Evolutionary conservation across 1,139 yeast genomes (phyloP).

Genomic region (Blastobotrys aristatus): DNA sequence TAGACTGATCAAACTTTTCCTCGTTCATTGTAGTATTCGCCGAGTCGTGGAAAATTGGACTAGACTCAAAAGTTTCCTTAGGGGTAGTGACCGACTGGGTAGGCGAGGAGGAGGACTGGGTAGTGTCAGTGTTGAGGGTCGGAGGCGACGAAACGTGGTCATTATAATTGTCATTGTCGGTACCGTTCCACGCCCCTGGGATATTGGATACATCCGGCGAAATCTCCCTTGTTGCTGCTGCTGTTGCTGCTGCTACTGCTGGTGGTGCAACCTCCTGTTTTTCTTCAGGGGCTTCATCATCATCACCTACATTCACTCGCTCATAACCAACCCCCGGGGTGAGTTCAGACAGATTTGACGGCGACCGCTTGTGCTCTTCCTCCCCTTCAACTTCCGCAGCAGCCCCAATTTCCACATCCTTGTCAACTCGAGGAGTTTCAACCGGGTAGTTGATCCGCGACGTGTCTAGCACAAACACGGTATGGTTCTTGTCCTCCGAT

Average conservation of each 20-base stretch:
- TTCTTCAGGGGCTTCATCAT: constrained; percentile 11
- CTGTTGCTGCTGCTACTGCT: neutral
- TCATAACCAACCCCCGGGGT: constrained; percentile 24
- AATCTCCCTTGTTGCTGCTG: neutral
- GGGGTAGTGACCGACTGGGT: constrained; percentile 10
- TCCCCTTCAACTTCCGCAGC: neutral
- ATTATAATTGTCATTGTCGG: neutral
- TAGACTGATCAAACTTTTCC: constrained; percentile 20
- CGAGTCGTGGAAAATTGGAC: constrained; percentile 5
- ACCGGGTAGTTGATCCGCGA: constrained; percentile 37
- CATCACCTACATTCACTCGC: constrained; percentile 20
- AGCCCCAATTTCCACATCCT: neutral
- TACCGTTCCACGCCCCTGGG: constrained; percentile 24
- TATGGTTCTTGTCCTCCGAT: constrained; percentile 28
- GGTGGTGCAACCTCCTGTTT: neutral
- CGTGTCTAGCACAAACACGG: constrained; percentile 40
- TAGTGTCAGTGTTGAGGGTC: constrained; percentile 4
- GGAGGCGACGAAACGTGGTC: neutral
- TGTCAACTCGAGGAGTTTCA: constrained; percentile 15
- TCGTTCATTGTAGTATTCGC: neutral
- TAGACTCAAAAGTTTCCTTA: constrained; percentile 1
- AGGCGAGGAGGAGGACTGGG: constrained; percentile 12
- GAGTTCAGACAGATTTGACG: constrained; percentile 19
- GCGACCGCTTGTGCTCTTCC: constrained; percentile 12
- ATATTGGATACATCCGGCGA: constrained; percentile 17